A percentile compares a stretch with the other conserved stretches of the same genome.
These are phyloP conservation scores for Plasmodium reichenowi DNA, from an alignment of 169 alveolate species.

Conservation along the genomic window DNA sequence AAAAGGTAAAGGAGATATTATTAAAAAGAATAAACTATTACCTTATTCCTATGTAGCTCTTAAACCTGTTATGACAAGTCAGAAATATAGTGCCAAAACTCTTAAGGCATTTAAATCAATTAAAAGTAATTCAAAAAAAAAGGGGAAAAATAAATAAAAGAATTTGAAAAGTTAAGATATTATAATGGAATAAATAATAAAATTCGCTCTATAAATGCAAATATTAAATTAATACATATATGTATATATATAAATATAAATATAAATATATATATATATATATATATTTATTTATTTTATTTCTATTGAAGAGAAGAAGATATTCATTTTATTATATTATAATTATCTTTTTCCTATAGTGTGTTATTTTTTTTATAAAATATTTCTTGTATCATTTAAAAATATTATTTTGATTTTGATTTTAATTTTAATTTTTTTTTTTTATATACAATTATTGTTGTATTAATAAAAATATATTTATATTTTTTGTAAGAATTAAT, in stretches of 20 bases:
- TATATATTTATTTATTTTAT: not conserved
- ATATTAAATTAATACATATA: not conserved
- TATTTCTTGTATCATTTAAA: too few species aligned
- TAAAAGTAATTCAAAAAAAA: conserved; percentile 43
- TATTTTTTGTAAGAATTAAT: too few species aligned
- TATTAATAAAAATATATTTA: too few species aligned
- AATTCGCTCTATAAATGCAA: not conserved
- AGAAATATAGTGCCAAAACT: conserved; percentile 56
- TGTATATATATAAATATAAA: not conserved
- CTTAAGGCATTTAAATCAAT: conserved; percentile 60
- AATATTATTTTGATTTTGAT: too few species aligned
- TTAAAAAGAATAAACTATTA: conserved; percentile 48
- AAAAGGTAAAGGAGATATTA: conserved; percentile 76
- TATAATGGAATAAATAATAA: not conserved
- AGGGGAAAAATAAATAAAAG: conserved; percentile 10
- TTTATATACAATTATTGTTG: too few species aligned
- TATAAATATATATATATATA: not conserved
- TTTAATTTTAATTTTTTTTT: too few species aligned
- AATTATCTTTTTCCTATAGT: too few species aligned
- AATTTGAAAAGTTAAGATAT: not conserved
- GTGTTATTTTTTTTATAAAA: too few species aligned
- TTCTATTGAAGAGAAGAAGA: not conserved
- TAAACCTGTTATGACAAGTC: conserved; percentile 71
- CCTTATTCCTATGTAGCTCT: conserved; percentile 75
- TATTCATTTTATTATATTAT: not conserved